Evolutionary conservation across 495 filamentous ascomycete species (phyloP).

Genomic region (Lepidopterella palustris): DNA sequence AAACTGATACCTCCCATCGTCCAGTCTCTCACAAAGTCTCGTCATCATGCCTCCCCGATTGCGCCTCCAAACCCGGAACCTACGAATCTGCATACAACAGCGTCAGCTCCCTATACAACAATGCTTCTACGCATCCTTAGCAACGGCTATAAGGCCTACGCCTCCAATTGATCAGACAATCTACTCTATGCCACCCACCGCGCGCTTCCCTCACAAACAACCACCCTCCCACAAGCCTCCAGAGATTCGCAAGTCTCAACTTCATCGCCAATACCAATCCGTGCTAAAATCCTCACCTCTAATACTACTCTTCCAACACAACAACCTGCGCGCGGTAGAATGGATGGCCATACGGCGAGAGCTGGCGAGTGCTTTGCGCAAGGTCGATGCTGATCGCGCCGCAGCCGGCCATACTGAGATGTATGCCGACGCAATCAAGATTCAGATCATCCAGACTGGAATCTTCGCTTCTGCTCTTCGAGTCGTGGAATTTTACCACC

Average conservation of each 20-base stretch:
- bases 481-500: constrained; percentile 80
- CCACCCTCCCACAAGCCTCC: constrained; percentile 83
- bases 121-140: constrained; percentile 35
- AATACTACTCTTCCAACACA: constrained; percentile 93
- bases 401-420: constrained; percentile 43
- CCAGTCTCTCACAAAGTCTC: background rate
- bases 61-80: constrained; percentile 26
- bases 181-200: constrained; percentile 48
- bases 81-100: constrained; percentile 7
- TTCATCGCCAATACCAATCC: constrained; percentile 88
- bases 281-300: constrained; percentile 82
- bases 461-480: constrained; percentile 80
- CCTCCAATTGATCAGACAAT: constrained; percentile 48
- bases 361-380: constrained; percentile 58
- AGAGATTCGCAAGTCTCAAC: constrained; percentile 86
- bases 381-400: constrained; percentile 51
- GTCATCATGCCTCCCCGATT: constrained; percentile 45
- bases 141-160: constrained; percentile 46
- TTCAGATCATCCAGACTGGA: constrained; percentile 79
- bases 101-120: constrained; percentile 40
- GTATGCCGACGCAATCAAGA: constrained; percentile 52
- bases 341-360: constrained; percentile 85
- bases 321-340: constrained; percentile 82
- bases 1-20: background rate
- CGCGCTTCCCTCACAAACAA: constrained; percentile 60